phyloP scores from a whole-genome alignment of 2,329 filamentous ascomycete species.

The Venturia pyrina region DNA sequence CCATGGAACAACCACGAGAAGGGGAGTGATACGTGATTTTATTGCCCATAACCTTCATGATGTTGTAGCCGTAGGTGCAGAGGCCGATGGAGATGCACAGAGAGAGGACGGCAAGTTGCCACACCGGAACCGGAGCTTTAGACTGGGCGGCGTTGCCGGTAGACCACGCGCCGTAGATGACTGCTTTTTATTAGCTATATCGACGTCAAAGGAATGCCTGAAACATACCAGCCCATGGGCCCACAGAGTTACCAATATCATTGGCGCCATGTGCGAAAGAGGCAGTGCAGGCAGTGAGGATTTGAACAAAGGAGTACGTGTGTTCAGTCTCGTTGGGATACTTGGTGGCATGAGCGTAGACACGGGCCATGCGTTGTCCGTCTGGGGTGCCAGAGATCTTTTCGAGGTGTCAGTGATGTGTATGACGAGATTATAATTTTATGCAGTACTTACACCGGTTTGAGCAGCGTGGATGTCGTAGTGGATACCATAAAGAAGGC shows the following conservation, averaged over 20 bases:
- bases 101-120: constrained; percentile 49
- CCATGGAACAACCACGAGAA: constrained; percentile 56
- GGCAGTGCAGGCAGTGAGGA: constrained; percentile 53
- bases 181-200: background rate
- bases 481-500: constrained; percentile 61
- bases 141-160: constrained; percentile 33
- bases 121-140: constrained; percentile 45
- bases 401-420: no score
- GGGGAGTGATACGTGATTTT: constrained; percentile 64
- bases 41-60: constrained; percentile 72
- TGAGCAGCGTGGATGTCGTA: constrained; percentile 77
- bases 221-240: constrained; percentile 45
- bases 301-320: constrained; percentile 46
- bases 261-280: constrained; percentile 64
- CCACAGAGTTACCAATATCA: constrained; percentile 54
- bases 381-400: constrained; percentile 52
- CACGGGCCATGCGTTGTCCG: constrained; percentile 56
- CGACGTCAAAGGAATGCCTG: background rate
- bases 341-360: constrained; percentile 48
- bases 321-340: constrained; percentile 55
- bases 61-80: constrained; percentile 55
- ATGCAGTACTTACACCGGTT: constrained; percentile 43
- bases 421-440: no score
- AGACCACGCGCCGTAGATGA: constrained; percentile 52
- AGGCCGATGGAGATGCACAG: constrained; percentile 45